A percentile compares a stretch with the other conserved stretches of the same genome.
Evolutionary conservation across 1,284 basidiomycete genomes (phyloP).

Genomic region (Paramarasmius palmivorus): DNA sequence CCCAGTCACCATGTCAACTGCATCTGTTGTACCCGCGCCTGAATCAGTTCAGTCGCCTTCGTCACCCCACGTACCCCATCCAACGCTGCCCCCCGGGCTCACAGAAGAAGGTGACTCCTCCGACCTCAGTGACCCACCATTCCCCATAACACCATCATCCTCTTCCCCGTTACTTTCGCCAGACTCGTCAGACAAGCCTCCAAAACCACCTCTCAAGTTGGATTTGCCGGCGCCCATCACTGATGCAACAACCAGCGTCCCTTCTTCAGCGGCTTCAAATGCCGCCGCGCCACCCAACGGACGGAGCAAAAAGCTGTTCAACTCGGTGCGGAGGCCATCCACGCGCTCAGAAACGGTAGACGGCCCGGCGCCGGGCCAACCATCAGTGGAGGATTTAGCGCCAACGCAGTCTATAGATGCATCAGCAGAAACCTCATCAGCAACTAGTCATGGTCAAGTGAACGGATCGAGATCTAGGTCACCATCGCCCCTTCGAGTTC

Average conservation of each 20-base stretch:
- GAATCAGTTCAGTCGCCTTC: slow-evolving; percentile 22
- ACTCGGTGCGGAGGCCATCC: background rate
- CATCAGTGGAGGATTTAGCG: background rate
- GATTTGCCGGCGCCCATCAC: background rate
- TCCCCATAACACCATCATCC: slow-evolving; percentile 22
- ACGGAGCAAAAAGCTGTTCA: background rate
- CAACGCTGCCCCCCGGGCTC: slow-evolving; percentile 55
- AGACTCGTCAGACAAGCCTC: slow-evolving; percentile 18
- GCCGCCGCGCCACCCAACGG: slow-evolving; percentile 4
- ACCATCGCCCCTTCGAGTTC: background rate
- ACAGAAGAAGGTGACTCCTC: slow-evolving; percentile 34
- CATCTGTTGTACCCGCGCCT: slow-evolving; percentile 21
- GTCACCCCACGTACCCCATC: slow-evolving; percentile 23
- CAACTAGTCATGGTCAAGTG: background rate
- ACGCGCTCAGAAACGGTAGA: background rate
- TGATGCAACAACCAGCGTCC: background rate
- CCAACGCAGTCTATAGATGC: slow-evolving; percentile 1
- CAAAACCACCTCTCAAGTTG: slow-evolving; percentile 11
- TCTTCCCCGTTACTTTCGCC: slow-evolving; percentile 19
- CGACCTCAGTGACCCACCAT: slow-evolving; percentile 33
- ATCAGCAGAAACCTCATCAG: background rate
- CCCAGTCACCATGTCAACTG: slow-evolving; percentile 19
- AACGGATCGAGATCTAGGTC: background rate
- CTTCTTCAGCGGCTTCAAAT: background rate
- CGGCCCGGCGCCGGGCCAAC: background rate